These are phyloP conservation scores for Atkinsonella texensis DNA, from an alignment of 2,329 filamentous ascomycete genomes.

Conservation along the genomic window DNA sequence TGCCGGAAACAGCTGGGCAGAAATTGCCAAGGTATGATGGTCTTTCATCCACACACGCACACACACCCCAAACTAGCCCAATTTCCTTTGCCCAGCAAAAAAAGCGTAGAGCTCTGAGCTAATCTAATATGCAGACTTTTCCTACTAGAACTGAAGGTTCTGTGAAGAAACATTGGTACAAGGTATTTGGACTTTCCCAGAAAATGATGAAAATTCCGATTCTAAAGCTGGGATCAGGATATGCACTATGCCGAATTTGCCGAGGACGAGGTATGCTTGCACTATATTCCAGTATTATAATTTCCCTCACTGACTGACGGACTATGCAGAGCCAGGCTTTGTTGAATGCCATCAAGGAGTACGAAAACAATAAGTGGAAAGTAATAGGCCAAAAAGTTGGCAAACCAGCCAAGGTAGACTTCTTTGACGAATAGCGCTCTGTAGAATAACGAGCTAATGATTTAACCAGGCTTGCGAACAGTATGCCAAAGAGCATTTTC, in stretches of 20 bases:
- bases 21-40: conserved; percentile 97
- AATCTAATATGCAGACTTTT: conserved; percentile 54
- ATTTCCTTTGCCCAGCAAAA: neutral
- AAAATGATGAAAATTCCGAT: neutral
- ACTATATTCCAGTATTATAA: neutral
- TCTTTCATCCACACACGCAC: too few species aligned
- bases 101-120: neutral
- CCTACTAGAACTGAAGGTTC: conserved; percentile 89
- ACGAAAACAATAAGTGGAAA: conserved; percentile 98
- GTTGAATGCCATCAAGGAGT: conserved; percentile 92
- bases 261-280: conserved; percentile 68
- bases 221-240: conserved; percentile 42
- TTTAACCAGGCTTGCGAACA: conserved; percentile 46
- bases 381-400: conserved; percentile 91
- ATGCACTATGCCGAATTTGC: conserved; percentile 99
- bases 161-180: conserved; percentile 99
- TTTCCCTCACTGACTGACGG: conserved; percentile 7
- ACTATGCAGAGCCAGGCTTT: conserved; percentile 56
- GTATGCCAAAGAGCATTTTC: conserved; percentile 93
- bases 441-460: conserved; percentile 5
- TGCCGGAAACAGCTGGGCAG: conserved; percentile 86
- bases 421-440: neutral
- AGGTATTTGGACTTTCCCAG: conserved; percentile 42
- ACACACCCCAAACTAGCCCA: too few species aligned
- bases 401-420: conserved; percentile 73